Conservation (phyloP, 805 yeast species). For the Yamadazyma laniorum region DNA sequence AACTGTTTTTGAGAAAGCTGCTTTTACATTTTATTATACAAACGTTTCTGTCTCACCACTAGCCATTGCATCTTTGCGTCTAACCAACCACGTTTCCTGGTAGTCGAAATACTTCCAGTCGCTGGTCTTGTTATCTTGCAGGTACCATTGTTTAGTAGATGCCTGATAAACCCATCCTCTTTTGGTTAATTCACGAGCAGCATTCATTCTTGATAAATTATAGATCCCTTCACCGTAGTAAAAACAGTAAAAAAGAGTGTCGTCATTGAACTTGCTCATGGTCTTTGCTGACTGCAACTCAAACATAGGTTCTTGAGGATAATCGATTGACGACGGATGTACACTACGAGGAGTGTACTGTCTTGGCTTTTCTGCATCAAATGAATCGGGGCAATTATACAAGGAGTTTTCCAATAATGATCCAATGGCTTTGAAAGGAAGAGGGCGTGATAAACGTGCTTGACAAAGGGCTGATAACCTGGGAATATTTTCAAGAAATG, state of each 20-base stretch:
- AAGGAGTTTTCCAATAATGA: slow-evolving; percentile 72
- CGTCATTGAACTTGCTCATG: slow-evolving; percentile 72
- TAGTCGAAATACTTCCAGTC: slow-evolving; percentile 85
- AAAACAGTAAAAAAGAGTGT: slow-evolving; percentile 88
- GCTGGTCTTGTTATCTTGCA: slow-evolving; percentile 52
- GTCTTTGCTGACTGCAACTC: slow-evolving; percentile 60
- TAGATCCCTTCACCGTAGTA: slow-evolving; percentile 60
- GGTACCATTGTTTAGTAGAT: slow-evolving; percentile 77
- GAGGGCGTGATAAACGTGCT: slow-evolving; percentile 49
- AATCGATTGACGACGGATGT: slow-evolving; percentile 85
- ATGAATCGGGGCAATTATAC: slow-evolving; percentile 89
- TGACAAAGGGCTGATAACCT: slow-evolving; percentile 29
- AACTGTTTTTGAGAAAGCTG: too few species aligned
- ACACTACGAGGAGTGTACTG: slow-evolving; percentile 75
- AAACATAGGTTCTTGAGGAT: slow-evolving; percentile 81
- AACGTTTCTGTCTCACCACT: slow-evolving; percentile 4
- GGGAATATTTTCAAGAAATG: slow-evolving; percentile 16
- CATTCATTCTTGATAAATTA: slow-evolving; percentile 41
- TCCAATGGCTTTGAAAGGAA: slow-evolving; percentile 52
- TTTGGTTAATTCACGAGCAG: slow-evolving; percentile 74
- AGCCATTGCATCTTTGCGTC: slow-evolving; percentile 34
- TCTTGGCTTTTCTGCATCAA: slow-evolving; percentile 82
- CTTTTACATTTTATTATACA: too few species aligned
- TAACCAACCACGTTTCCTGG: slow-evolving; percentile 55
- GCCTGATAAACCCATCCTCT: slow-evolving; percentile 83